Percentiles rank a stretch among this genome's conserved stretches.
Conservation (phyloP, 2,329 filamentous ascomycete genomes). For the Colletotrichum liaoningense region DNA sequence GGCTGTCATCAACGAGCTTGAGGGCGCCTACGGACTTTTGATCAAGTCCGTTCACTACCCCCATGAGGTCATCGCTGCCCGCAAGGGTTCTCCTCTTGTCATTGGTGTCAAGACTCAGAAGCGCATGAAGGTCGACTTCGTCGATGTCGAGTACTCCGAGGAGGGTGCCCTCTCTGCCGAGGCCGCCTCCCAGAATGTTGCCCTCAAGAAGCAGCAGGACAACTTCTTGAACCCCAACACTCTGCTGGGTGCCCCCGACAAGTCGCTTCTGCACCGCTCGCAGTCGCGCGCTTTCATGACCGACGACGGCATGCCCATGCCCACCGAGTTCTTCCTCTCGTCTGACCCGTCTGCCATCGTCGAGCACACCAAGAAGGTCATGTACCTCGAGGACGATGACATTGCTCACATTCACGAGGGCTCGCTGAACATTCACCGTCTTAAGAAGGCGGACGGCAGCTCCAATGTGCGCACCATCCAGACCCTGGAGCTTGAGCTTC, state of each 20-base stretch:
- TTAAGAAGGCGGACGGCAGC: conserved; percentile 95
- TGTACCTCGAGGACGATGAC: conserved; percentile 99
- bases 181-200: conserved; percentile 94
- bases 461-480: conserved; percentile 98
- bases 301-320: conserved; percentile 97
- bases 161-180: conserved; percentile 91
- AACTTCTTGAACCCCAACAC: conserved; percentile 75
- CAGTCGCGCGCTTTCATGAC: conserved; percentile 99
- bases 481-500: conserved; percentile 97
- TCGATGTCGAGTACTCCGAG: conserved; percentile 97
- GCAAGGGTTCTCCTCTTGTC: conserved; percentile 97
- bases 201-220: conserved; percentile 87
- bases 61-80: conserved; percentile 96
- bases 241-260: conserved; percentile 91
- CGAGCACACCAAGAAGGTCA: conserved; percentile 99
- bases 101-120: conserved; percentile 96
- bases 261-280: conserved; percentile 96
- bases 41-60: conserved; percentile 99
- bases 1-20: conserved; percentile 97
- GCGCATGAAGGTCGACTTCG: conserved; percentile 99
- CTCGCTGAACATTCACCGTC: conserved; percentile 97
- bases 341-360: conserved; percentile 98
- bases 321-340: conserved; percentile 98
- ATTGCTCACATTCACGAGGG: conserved; percentile 99
- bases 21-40: conserved; percentile 96